A percentile compares a stretch with the other conserved stretches of the same genome.
phyloP scores from a whole-genome alignment of 2,329 filamentous ascomycete genomes.

The Hymenoscyphus infarciens region DNA sequence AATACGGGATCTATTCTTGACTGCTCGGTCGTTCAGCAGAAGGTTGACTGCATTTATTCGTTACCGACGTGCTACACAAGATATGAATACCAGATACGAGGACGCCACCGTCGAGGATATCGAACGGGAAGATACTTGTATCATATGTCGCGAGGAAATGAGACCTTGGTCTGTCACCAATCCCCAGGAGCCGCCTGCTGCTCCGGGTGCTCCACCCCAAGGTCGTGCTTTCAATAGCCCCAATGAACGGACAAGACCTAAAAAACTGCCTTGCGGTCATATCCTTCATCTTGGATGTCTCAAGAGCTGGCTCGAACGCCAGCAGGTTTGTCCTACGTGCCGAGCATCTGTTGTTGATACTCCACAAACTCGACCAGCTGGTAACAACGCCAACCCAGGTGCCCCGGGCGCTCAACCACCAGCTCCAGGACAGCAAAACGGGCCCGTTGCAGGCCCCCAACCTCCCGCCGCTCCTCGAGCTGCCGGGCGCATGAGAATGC shows the following conservation, averaged over 20 bases:
- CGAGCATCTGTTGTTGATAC: conserved; percentile 70
- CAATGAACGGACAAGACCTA: conserved; percentile 81
- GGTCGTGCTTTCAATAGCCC: conserved; percentile 42
- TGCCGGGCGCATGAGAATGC: conserved; percentile 49
- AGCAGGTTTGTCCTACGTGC: conserved; percentile 96
- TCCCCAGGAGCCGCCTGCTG: conserved; percentile 41
- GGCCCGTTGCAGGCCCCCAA: conserved; percentile 34
- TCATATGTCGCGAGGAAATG: conserved; percentile 98
- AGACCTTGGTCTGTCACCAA: conserved; percentile 62
- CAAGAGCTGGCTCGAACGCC: conserved; percentile 93
- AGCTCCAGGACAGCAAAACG: conserved; percentile 38
- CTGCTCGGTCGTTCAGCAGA: conserved; percentile 85
- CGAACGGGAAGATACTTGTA: conserved; percentile 84
- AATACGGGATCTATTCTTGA: conserved; percentile 91
- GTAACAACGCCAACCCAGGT: conserved; percentile 26
- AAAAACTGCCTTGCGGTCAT: conserved; percentile 95
- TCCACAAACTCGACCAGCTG: conserved; percentile 34
- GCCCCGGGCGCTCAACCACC: conserved; percentile 32
- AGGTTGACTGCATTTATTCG: conserved; percentile 83
- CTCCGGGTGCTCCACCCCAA: conserved; percentile 34
- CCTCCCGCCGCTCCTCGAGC: conserved; percentile 35
- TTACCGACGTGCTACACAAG: conserved; percentile 85
- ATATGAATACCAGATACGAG: conserved; percentile 88
- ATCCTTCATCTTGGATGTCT: conserved; percentile 92
- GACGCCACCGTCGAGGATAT: conserved; percentile 89